These are phyloP conservation scores for Cystobasidium pallidum DNA, from an alignment of 1,284 basidiomycete species.

Conservation along the genomic window DNA sequence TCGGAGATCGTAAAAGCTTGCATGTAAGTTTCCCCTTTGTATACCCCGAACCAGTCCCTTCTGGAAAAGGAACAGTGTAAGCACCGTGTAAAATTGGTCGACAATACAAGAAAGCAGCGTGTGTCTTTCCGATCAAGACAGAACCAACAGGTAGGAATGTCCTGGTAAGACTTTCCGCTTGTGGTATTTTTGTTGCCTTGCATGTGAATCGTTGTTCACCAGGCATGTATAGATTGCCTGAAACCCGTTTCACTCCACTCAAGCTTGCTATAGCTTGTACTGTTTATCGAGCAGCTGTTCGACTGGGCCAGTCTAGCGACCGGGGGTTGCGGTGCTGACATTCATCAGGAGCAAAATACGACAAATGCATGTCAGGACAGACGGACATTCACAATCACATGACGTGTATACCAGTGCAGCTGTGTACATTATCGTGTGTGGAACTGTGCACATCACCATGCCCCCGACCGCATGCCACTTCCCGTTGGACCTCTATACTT, in stretches of 20 bases:
- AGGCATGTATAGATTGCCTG: too few relatives aligned
- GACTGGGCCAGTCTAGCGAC: too few relatives aligned
- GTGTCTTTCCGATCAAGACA: background rate
- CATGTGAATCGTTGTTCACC: too few relatives aligned
- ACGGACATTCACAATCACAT: too few relatives aligned
- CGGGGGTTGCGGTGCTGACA: too few relatives aligned
- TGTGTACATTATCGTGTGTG: too few relatives aligned
- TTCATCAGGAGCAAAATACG: too few relatives aligned
- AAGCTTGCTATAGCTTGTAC: too few relatives aligned
- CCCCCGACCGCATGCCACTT: conserved; percentile 45
- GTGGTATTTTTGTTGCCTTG: background rate
- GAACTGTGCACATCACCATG: conserved; percentile 28
- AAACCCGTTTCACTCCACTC: too few relatives aligned
- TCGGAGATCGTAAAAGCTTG: background rate
- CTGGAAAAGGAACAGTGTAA: background rate
- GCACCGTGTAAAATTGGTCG: background rate
- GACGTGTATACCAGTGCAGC: too few relatives aligned
- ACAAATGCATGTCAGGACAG: too few relatives aligned
- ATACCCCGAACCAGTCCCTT: background rate
- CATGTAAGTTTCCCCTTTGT: background rate
- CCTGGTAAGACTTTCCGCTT: background rate
- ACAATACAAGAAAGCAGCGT: background rate
- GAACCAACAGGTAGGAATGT: background rate
- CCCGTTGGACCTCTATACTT: conserved; percentile 19
- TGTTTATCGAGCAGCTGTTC: too few relatives aligned